Base-by-base conservation (phyloP, 306 rosid genomes). In the Quercus mongolica region DNA sequence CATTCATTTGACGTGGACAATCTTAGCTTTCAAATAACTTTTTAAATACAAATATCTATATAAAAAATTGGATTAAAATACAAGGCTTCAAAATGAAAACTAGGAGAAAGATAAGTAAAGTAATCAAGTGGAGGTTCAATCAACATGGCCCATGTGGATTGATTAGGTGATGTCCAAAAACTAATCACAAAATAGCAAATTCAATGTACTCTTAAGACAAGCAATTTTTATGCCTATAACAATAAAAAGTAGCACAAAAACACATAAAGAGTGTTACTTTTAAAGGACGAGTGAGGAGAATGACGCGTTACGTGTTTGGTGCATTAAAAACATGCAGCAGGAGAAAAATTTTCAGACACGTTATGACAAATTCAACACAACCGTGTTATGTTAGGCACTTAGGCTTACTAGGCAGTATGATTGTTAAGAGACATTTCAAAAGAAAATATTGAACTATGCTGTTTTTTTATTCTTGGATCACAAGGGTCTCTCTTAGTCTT, bases 101-200 rank as follows among this genome's bases (percentile, higher is more conserved):
- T 19, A 5, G 5, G 25, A 64, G 21, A 76, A 62, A 80, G 31
- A 73, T 15, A 19, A 74, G 77, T 80, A 76, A 70, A 83, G 77
- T 79, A 69, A 78, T 78, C n/a, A 38, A 41, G 51, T 71, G 78
- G 71, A 30, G 75, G 41, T 38, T 70, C 71, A 77, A 49, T 69
- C 64, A 86, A 77, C 86, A 77, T 63, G 79, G 69, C 76, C 87
- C 89, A 86, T 83, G 87, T 86, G 89, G 76, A 84, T 83, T 83
- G 83, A 83, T 86, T 69, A 83, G 81, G 51, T 63, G 76, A 78
- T 83, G 85, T 83, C 76, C 84, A 56, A 74, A 65, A 81, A 75
- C 61, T 56, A 69, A 26, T 59, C 46, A 41, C 11, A 26, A 30
- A 68, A 62, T 14, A 7, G 55, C 61, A 79, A 79, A 68, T 77